A percentile compares a stretch with the other conserved stretches of the same genome.
Evolutionary conservation across 2,329 filamentous ascomycete species (phyloP).

Genomic region (Trichophyton verrucosum): DNA sequence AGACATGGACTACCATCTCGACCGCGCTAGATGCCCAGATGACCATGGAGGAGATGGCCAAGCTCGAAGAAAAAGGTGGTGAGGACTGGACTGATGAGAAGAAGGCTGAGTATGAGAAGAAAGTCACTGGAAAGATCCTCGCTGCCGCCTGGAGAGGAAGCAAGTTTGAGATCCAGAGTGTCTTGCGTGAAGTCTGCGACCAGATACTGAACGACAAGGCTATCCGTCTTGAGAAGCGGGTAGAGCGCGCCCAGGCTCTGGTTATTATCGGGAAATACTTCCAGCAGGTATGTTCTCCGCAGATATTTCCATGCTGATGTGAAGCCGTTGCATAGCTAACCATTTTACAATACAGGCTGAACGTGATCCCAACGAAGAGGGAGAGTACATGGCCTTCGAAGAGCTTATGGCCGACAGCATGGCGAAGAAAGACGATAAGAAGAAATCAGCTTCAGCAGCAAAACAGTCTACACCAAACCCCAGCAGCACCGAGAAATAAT

Average conservation of each 20-base stretch:
- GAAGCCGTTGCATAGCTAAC: conserved; percentile 9
- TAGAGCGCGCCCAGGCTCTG: conserved; percentile 83
- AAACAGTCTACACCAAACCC: conserved; percentile 5
- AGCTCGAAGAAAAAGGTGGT: conserved; percentile 83
- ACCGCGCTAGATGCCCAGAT: conserved; percentile 94
- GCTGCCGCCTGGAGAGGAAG: conserved; percentile 91
- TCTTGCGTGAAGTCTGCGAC: conserved; percentile 89
- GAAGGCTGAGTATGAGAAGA: conserved; percentile 87
- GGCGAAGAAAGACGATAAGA: conserved; percentile 79
- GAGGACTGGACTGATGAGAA: conserved; percentile 98
- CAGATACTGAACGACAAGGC: conserved; percentile 67
- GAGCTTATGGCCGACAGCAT: conserved; percentile 94
- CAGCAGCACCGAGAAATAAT: conserved; percentile 1
- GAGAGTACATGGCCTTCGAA: conserved; percentile 97
- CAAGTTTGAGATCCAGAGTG: conserved; percentile 96
- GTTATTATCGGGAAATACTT: conserved; percentile 83
- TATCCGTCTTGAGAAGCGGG: conserved; percentile 67
- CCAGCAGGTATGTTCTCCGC: conserved; percentile 51
- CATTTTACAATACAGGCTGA: conserved; percentile 56
- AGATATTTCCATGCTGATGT: background rate
- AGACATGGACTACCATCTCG: conserved; percentile 95
- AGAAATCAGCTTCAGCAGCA: conserved; percentile 30
- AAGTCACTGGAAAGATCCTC: conserved; percentile 94
- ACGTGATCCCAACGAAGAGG: conserved; percentile 87
- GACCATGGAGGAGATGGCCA: conserved; percentile 98